Conservation (phyloP, 371 early-diverging fungal species). For the Actinomortierella ambigua region DNA sequence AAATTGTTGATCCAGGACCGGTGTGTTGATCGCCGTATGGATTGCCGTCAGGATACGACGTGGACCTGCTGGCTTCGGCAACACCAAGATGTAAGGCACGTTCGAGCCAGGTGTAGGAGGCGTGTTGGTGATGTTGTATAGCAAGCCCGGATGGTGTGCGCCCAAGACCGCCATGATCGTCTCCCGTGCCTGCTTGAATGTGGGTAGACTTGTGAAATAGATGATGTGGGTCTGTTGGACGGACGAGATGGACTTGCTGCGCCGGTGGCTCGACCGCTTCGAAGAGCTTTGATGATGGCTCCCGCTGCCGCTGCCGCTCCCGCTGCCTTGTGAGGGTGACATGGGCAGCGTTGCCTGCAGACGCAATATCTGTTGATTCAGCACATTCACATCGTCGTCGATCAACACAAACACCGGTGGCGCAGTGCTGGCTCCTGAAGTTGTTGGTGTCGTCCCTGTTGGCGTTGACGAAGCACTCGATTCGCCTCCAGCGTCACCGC, state of each 20-base stretch:
- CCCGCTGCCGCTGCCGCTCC: neutral
- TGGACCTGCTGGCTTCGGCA: slow-evolving; percentile 75
- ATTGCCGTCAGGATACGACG: slow-evolving; percentile 66
- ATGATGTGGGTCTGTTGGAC: slow-evolving; percentile 60
- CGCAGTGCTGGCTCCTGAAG: slow-evolving; percentile 13
- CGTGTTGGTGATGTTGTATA: slow-evolving; percentile 18
- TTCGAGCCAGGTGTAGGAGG: neutral
- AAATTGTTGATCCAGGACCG: slow-evolving; percentile 61
- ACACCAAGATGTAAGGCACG: slow-evolving; percentile 64
- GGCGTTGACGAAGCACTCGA: too few relatives aligned
- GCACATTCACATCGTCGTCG: slow-evolving; percentile 61
- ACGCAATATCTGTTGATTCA: slow-evolving; percentile 54
- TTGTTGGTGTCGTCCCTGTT: slow-evolving; percentile 5
- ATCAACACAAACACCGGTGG: slow-evolving; percentile 66
- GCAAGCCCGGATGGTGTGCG: slow-evolving; percentile 19
- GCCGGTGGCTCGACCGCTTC: slow-evolving; percentile 33
- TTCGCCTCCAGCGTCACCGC: too few relatives aligned
- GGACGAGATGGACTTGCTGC: slow-evolving; percentile 41
- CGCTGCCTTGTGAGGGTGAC: slow-evolving; percentile 6
- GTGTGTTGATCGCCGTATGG: slow-evolving; percentile 64
- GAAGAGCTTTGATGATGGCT: neutral
- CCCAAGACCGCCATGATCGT: slow-evolving; percentile 49
- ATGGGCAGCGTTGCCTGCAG: slow-evolving; percentile 42
- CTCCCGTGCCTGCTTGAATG: slow-evolving; percentile 64
- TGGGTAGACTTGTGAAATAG: slow-evolving; percentile 62